Evolutionary conservation across 768 basidiomycete genomes (phyloP), one percentile per base, ranked within the genome.

Genomic region (Tremella fuciformis): DNA sequence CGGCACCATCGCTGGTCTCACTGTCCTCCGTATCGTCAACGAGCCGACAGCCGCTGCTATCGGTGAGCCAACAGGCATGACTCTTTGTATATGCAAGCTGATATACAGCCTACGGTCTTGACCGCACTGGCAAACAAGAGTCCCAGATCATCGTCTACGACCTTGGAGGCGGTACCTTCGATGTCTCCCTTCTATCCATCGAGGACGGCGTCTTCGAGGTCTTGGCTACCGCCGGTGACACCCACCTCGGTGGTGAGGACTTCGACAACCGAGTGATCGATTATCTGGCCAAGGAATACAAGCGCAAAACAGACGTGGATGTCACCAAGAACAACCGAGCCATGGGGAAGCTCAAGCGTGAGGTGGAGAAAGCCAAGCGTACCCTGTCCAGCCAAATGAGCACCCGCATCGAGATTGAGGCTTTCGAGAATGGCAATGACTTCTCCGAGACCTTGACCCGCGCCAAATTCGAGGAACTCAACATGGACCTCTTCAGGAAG

Each of bases 401-500:
- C 70, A 89, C 88, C 42, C 86, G 87, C 62, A 83, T 99, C 65
- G 94, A 99, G 77, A 94, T 99, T 62, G 94, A 99, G 80, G 84
- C 85, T 25, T 97, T 98, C 79, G 92, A 93, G 78, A 85, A 86
- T 70, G 94, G 94, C 64, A 93, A 94, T 69, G 94, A 99, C 82
- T 91, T 97, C 73, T 89, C 91, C 34, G 94, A 97, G 66, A 72
- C 73, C 37, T 84, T 98, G 29, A 98, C 94, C 53, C 86, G 94
- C 55, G 94, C 94, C 81, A 98, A 96, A 80, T 98, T 99, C 76
- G 94, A 98, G 79, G 93, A 98, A 78, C 83, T 97, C 66, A 96
- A 94, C 85, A 88, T 96, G 82, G 94, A 99, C 73, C 85, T 98
- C 53, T 99, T 99, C 88, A 84, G 94, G 74, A 94, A 94, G 85